Base-by-base conservation (phyloP, 768 basidiomycete genomes). In the Hydnum rufescens region DNA sequence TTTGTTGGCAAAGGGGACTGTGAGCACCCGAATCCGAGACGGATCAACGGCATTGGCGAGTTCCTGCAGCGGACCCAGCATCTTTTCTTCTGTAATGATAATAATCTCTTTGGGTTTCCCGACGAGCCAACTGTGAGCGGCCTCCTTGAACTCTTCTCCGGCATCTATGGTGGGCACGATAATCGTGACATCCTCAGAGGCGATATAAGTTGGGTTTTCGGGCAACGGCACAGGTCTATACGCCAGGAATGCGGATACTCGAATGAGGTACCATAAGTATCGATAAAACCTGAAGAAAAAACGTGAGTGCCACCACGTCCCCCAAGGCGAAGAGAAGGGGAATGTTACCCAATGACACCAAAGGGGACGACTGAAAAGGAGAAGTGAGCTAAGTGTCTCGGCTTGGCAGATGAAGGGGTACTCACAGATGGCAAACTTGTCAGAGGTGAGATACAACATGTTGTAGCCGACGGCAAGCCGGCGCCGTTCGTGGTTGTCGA, bases 111-210 rank as follows among this genome's bases (percentile, higher is more conserved):
- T 90, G 16, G 89, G 90, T 58, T 84, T 80, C 59, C 88, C 86
- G 58, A 78, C 79, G 57, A 95, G 82, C 90, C 88, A 93, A 61
- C 77, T 81, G 67, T 82, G 74, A 31, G 89, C 89, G 36, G 87
- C 87, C 65, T 88, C 82, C 69, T 87, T 86, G 71, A 92, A 90
- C 65, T 89, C 87, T 65, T 90, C 87, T 49, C 89, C 90, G 2
- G 90, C 88, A 63, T 95, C 89, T 61, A 95, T 92, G 55, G 88
- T 93, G 34, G 89, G 89, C 2, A 93, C 90, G 55, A 95, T 88
- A 63, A 93, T 92, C 39, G 89, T 95, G 58, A 95, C 89, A 69
- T 95, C 89, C 63, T 95, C 89, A 1, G 76, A 72, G 50, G 88
- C 82, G 60, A 84, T 69, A 63, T 92, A 93, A 22, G 88, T 92